Conservation (phyloP, 2,329 filamentous ascomycete genomes). For the Xylariaceae sp. region DNA sequence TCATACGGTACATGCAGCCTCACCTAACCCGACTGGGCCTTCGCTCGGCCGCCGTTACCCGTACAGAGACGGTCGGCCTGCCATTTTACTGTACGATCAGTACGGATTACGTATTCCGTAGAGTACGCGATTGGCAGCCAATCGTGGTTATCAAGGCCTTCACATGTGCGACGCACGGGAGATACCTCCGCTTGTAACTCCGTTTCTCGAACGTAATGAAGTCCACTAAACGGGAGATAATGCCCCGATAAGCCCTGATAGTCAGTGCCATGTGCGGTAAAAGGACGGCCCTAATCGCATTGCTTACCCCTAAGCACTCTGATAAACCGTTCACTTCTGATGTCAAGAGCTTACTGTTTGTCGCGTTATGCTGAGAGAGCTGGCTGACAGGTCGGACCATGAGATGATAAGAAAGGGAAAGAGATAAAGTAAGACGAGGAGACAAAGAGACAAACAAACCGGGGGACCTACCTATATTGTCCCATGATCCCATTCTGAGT, state of each 20-base stretch:
- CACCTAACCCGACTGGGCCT: background rate
- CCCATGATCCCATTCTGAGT: too few species aligned
- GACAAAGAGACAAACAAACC: background rate
- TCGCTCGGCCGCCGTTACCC: slow-evolving; percentile 9
- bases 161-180: too few species aligned
- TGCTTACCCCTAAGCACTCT: background rate
- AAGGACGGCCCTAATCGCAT: background rate
- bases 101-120: background rate
- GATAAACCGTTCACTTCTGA: background rate
- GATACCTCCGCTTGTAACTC: too few species aligned
- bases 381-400: background rate
- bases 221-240: background rate
- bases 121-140: too few species aligned
- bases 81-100: background rate
- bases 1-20: background rate
- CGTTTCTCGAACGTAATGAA: background rate
- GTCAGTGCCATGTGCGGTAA: background rate
- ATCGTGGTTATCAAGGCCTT: too few species aligned
- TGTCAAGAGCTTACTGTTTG: background rate
- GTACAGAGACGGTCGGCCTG: background rate
- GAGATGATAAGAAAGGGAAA: background rate
- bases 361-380: background rate
- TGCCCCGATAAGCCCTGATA: background rate
- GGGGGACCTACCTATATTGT: too few species aligned
- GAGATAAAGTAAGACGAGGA: background rate